Evolutionary conservation across 768 basidiomycete genomes (phyloP).

Genomic region (Cubamyces lactineus): DNA sequence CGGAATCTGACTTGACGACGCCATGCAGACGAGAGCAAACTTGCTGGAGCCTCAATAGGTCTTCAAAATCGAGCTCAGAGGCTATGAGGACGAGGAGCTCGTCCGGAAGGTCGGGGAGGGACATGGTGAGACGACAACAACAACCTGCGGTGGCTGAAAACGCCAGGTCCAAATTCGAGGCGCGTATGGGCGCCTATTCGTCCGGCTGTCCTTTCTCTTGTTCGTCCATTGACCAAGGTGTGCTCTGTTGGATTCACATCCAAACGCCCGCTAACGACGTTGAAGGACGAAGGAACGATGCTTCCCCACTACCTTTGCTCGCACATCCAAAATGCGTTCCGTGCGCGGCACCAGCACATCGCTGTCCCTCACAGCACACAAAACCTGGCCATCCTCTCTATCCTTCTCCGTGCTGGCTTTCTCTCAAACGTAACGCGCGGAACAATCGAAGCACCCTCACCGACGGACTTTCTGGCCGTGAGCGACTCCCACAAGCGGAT

Average conservation of each 20-base stretch:
- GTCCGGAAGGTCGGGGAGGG: slow-evolving; percentile 25
- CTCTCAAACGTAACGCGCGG: slow-evolving; percentile 83
- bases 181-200: slow-evolving; percentile 1
- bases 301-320: slow-evolving; percentile 87
- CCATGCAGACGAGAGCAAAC: slow-evolving; percentile 10
- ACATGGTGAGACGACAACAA: slow-evolving; percentile 5
- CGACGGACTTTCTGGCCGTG: slow-evolving; percentile 59
- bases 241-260: background rate
- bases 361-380: slow-evolving; percentile 83
- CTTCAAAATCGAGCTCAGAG: slow-evolving; percentile 5
- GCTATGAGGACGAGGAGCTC: slow-evolving; percentile 26
- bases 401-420: slow-evolving; percentile 91
- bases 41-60: slow-evolving; percentile 1
- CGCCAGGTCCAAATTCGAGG: background rate
- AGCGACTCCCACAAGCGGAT: slow-evolving; percentile 74
- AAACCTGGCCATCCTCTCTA: slow-evolving; percentile 89
- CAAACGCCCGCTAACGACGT: no score
- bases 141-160: background rate
- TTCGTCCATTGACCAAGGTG: background rate
- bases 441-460: slow-evolving; percentile 64
- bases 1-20: slow-evolving; percentile 9
- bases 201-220: background rate
- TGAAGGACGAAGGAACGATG: slow-evolving; percentile 32
- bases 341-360: slow-evolving; percentile 78
- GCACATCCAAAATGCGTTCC: slow-evolving; percentile 90